Base-by-base conservation (phyloP, 352 stramenopile species). In the Globisporangium radiosum region DNA sequence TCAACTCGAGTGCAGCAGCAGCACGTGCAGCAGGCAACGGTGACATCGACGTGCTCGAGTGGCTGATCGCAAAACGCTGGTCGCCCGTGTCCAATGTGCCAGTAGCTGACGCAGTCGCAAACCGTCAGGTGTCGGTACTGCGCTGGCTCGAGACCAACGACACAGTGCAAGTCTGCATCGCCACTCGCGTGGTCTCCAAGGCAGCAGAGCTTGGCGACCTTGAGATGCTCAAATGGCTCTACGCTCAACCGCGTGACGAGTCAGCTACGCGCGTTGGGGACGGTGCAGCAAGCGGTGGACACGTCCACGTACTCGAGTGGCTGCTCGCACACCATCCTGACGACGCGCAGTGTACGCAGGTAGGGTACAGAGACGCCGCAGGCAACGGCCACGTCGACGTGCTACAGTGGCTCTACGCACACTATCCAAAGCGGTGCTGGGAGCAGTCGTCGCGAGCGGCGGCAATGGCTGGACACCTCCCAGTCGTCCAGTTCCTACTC, bases 251-350 rank as follows among this genome's bases (percentile, higher is more conserved):
- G 7, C 47, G 47, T n/a, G 47, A 52, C 7, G n/a, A 25, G 47
- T 5, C 15, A 3, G 19, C 2, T 10, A 8, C 9, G 19, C 11
- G 39, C 10, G 19, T 17, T 13, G 19, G 33, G 5, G 19, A 52
- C 7, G 47, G 17, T 10, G 47, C 47, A 4, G 47, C 47, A 19
- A 33, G 17, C 10, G 33, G 33, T 8, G 47, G 47, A 7, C 47
- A 52, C 17, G 47, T 39, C 7, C 19, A 52, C 47, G 47, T 52
- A 5, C 17, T 52, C 7, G 47, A 52, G 47, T 52, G 47, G 47
- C 19, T 52, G 17, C 7, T 13, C 1, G 19, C n/a, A 17, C 11
- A 52, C 17, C 8, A 17, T 6, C 17, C 17, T 10, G 4, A 8
- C 8, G 33, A n/a, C 2, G 8, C 47, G 7, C 17, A n/a, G 44